Evolutionary conservation across 495 filamentous ascomycete species (phyloP).

Genomic region (Astrocystis sublimbata): DNA sequence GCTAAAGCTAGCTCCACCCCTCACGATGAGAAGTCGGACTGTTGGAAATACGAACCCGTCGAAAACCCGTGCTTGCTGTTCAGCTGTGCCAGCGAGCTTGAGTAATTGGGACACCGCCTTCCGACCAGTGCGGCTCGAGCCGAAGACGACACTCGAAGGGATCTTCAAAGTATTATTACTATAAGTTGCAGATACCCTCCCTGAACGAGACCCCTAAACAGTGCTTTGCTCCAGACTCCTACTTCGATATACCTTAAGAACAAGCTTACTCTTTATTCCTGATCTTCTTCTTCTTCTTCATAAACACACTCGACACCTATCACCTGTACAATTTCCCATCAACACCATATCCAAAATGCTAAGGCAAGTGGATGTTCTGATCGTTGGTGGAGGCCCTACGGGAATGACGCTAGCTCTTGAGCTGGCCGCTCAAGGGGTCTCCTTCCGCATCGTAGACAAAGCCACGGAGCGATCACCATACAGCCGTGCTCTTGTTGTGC

Average conservation of each 20-base stretch:
- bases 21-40: conserved; percentile 1
- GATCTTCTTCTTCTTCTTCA: background rate
- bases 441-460: conserved; percentile 42
- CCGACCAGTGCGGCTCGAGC: conserved; percentile 10
- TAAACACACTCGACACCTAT: background rate
- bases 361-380: conserved; percentile 35
- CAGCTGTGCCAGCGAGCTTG: background rate
- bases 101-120: background rate
- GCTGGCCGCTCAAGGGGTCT: conserved; percentile 33
- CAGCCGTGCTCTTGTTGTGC: conserved; percentile 41
- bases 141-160: background rate
- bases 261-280: background rate
- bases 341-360: background rate
- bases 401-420: conserved; percentile 37
- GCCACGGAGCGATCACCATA: conserved; percentile 31
- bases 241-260: background rate
- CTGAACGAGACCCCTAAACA: background rate
- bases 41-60: background rate
- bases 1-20: background rate
- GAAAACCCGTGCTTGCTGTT: too few relatives aligned
- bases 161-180: background rate
- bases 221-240: background rate
- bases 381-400: conserved; percentile 40
- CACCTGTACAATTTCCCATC: background rate
- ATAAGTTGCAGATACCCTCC: conserved; percentile 1